phyloP scores from a whole-genome alignment of 1,139 yeast genomes.

The Geotrichum macrosporum region DNA sequence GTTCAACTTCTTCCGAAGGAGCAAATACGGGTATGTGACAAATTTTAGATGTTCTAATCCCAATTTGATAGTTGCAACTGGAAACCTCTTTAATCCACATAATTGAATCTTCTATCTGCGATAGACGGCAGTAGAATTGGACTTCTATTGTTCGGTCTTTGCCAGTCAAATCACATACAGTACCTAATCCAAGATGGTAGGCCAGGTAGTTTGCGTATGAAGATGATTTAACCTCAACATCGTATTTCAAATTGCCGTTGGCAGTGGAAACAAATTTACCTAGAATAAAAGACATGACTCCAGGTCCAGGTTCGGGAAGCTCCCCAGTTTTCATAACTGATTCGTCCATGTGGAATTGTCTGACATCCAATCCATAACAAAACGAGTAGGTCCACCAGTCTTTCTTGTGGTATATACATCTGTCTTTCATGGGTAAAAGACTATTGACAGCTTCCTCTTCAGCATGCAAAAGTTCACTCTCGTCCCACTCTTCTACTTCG shows the following conservation, averaged over 20 bases:
- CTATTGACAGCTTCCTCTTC: slow-evolving; percentile 32
- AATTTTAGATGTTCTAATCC: slow-evolving; percentile 54
- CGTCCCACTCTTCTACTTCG: slow-evolving; percentile 12
- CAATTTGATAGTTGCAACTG: slow-evolving; percentile 68
- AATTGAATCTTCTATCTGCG: slow-evolving; percentile 34
- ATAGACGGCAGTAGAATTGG: slow-evolving; percentile 61
- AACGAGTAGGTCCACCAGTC: slow-evolving; percentile 66
- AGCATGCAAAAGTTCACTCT: slow-evolving; percentile 13
- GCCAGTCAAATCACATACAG: slow-evolving; percentile 67
- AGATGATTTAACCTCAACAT: slow-evolving; percentile 4
- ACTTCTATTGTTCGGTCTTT: slow-evolving; percentile 59
- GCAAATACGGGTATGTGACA: slow-evolving; percentile 53
- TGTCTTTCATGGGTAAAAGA: slow-evolving; percentile 32
- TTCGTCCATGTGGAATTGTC: slow-evolving; percentile 51
- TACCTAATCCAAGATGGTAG: slow-evolving; percentile 58
- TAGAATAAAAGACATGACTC: slow-evolving; percentile 44
- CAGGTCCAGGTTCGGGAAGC: slow-evolving; percentile 38
- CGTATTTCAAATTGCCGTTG: slow-evolving; percentile 15
- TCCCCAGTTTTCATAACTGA: background rate
- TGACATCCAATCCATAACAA: slow-evolving; percentile 51
- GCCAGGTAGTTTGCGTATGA: slow-evolving; percentile 25
- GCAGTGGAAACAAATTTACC: slow-evolving; percentile 43
- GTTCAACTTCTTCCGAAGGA: slow-evolving; percentile 42
- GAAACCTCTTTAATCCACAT: slow-evolving; percentile 56
- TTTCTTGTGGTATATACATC: slow-evolving; percentile 40